Base-by-base conservation (phyloP, 257 asterid species). In the Ilex asprella region DNA sequence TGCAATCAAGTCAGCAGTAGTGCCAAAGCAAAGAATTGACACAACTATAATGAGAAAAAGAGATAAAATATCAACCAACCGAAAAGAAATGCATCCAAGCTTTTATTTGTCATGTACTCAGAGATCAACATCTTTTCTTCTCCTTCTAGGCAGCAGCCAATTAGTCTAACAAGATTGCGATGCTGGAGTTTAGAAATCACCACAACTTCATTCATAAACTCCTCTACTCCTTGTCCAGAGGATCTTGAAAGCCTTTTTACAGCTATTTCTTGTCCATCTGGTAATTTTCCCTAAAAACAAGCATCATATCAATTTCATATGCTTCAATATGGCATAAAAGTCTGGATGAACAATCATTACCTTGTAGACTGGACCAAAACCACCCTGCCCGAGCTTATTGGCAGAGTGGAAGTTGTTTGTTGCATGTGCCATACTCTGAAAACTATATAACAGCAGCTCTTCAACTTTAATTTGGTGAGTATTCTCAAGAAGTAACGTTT, bases 361-460 rank as follows among this genome's bases (percentile, higher is more conserved):
- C 64, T 50, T 73, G 61, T 73, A 75, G 31, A 78, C 82, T 29
- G 77, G 64, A 10, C 84, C 87, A 46, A 78, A 78, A 13, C 84
- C 80, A 27, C 84, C 87, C 70, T 54, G 54, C 51, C 84, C 87
- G 1, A 81, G 82, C 72, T 55, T 58, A 58, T 78, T 81, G 58
- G 47, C 61, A 6, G 59, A 63, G 14, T 67, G 62, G 54, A 78
- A 81, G 5, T 60, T 64, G 55, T 65, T 12, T 14, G 87, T 78
- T 0, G 87, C 84, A 32, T 60, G 66, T 16, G 71, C 68, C 12
- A 81, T 70, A 9, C 29, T 60, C 58, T 78, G 55, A 46, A 65
- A 66, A 14, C 66, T 63, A 44, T 64, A 74, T 63, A 76, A 49
- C 0, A 82, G 82, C 16, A 80, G 7, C 31, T 80, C 80, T 13